Evolutionary conservation across 2,329 filamentous ascomycete species (phyloP).

Genomic region (Fusarium camptoceras): DNA sequence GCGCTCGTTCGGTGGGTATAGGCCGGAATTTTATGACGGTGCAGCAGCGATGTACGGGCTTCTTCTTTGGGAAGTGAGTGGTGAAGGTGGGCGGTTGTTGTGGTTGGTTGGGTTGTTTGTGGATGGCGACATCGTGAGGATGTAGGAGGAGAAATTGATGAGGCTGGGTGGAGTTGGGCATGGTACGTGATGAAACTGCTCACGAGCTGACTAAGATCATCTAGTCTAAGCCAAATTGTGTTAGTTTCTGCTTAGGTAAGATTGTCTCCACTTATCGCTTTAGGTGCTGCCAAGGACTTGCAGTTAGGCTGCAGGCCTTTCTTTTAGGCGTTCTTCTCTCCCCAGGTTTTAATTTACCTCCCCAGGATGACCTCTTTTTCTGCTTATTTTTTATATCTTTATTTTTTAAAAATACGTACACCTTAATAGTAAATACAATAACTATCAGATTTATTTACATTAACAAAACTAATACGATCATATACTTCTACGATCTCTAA

Average conservation of each 20-base stretch:
- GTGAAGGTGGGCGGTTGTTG: background rate
- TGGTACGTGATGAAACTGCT: background rate
- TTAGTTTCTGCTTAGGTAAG: background rate
- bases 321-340: too few species aligned
- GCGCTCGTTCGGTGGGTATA: conserved; percentile 1
- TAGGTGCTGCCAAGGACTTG: too few species aligned
- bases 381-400: too few species aligned
- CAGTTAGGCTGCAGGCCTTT: too few species aligned
- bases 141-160: background rate
- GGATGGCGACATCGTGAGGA: background rate
- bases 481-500: too few species aligned
- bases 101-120: background rate
- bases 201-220: background rate
- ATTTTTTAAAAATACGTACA: too few species aligned
- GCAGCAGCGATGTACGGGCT: background rate
- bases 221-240: rapidly evolving
- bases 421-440: too few species aligned
- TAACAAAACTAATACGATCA: too few species aligned
- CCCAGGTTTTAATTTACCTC: too few species aligned
- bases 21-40: background rate
- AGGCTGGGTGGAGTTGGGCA: background rate
- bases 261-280: too few species aligned
- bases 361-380: too few species aligned
- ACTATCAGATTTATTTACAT: too few species aligned
- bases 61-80: background rate